Base-by-base conservation (phyloP, 1,139 yeast genomes). In the Eremothecium coryli region DNA sequence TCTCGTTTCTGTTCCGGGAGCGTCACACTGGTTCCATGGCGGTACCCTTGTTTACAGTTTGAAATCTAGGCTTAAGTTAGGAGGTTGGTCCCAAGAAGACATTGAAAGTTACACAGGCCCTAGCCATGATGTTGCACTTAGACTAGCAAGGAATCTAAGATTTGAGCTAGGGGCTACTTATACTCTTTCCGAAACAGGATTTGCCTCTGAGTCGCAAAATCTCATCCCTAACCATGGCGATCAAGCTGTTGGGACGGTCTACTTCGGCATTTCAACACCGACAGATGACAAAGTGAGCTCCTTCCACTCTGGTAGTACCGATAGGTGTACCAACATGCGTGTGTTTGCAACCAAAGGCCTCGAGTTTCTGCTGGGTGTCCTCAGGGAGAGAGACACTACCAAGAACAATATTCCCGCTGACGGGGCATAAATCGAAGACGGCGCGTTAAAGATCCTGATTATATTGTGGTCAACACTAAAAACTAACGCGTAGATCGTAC, bases 111-210 rank as follows among this genome's bases (percentile, higher is more conserved):
- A 81, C 50, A 80, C 86, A 41, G 95, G 94, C 0, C 94, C 95
- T 2, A 71, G 81, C 31, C 85, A 79, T 50, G 71, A 68, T 34
- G 94, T 82, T 17, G 93, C 82, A 1, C 56, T 76, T 38, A 70
- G 82, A 48, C 64, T 82, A 48, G 94, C 95, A 2, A 64, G 95
- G 37, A 82, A 82, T 40, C 66, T 86, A 37, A 69, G 79, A 50
- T 72, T 82, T 44, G 95, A 84, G 54, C 67, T 82, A 43, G 94
- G 94, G 0, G 76, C 86, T 5, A 80, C 88, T 0, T 82, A 76
- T 58, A 85, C 82, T 5, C 65, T 84, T 23, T 77, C 88, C 0
- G 95, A 84, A 53, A 79, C 93, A 0, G 95, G 95, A 2, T 9
- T 65, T 77, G 39, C 44, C 25, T 43, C 46, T 6, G 32, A 30